Base-by-base conservation (phyloP, 192 early-diverging fungal genomes). In the Gaertneriomyces semiglobifer region DNA sequence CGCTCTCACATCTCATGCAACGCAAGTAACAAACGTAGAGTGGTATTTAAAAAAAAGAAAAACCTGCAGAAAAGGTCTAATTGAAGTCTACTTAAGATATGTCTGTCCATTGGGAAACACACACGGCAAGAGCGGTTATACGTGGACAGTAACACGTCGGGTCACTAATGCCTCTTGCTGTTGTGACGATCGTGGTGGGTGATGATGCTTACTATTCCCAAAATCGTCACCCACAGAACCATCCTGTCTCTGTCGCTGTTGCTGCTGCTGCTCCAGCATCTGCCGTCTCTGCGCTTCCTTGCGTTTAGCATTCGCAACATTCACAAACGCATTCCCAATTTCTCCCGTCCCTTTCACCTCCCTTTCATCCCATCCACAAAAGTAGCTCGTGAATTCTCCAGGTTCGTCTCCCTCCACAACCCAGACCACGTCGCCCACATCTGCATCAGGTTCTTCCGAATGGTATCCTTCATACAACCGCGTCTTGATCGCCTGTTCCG, bases 291-390 rank as follows among this genome's bases (percentile, higher is more conserved):
- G 18, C 55, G 59, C 59, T 5, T 42, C 11, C 59, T 60, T 44
- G 39, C 41, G 11, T 4, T 39, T 44, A 11, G 39, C 40, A n/a
- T 45, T 12, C 42, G 18, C 38, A 38, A 55, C 50, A n/a, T 25
- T 61, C 44, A 51, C 9, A 53, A 70, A 70, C 14, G 53, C 61
- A 44, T 70, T 70, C 19, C 68, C 68, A 16, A 63, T 44, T 4
- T 62, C 60, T 9, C n/a, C 60, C 11, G 25, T 25, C 4, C 68
- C 68, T 5, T 18, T 10, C 10, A 39, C 60, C 12, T 59, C 53
- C 42, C 59, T 40, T 38, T 62, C 68, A 66, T 77, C 75, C 78
- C 78, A 80, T 9, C 78, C 78, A 16, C 19, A 69, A 58, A 80
- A 80, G 52, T 58, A 80, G 6, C 56, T 64, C 12, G 58, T 61